Evolutionary conservation across 2,329 filamentous ascomycete species (phyloP).

Genomic region (Alternaria infectoria): DNA sequence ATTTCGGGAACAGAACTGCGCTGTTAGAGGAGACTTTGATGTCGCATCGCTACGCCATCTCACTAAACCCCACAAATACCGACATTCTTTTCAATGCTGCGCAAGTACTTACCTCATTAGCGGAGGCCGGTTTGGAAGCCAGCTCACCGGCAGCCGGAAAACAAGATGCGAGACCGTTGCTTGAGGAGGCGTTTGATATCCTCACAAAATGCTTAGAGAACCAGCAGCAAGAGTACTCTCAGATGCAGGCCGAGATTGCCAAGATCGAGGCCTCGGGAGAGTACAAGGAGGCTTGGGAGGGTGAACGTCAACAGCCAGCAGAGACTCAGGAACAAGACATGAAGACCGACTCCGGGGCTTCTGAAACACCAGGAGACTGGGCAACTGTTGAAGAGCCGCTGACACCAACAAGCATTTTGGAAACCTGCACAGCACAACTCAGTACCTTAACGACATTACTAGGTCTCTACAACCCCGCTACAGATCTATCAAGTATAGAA

Average conservation of each 20-base stretch:
- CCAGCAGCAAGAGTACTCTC: constrained; percentile 55
- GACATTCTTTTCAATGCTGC: constrained; percentile 75
- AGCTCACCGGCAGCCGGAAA: constrained; percentile 50
- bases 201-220: constrained; percentile 59
- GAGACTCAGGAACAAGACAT: constrained; percentile 19
- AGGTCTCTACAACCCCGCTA: constrained; percentile 55
- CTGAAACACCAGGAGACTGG: constrained; percentile 63
- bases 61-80: constrained; percentile 66
- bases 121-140: constrained; percentile 65
- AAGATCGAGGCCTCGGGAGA: constrained; percentile 34
- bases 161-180: constrained; percentile 57
- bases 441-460: constrained; percentile 53
- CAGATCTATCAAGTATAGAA: constrained; percentile 57
- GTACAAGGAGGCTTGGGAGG: constrained; percentile 29
- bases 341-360: constrained; percentile 33
- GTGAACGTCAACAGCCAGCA: constrained; percentile 11
- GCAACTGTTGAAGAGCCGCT: constrained; percentile 71
- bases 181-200: constrained; percentile 67
- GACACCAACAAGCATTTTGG: constrained; percentile 68
- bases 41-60: constrained; percentile 68
- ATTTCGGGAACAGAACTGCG: constrained; percentile 63
- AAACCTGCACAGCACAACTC: constrained; percentile 71
- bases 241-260: constrained; percentile 45
- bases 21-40: constrained; percentile 66
- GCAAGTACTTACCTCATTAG: constrained; percentile 71